Evolutionary conservation across 441 rosid species (phyloP), one percentile per base, ranked within the genome.

Genomic region (Bocquillonia castaneifolia): DNA sequence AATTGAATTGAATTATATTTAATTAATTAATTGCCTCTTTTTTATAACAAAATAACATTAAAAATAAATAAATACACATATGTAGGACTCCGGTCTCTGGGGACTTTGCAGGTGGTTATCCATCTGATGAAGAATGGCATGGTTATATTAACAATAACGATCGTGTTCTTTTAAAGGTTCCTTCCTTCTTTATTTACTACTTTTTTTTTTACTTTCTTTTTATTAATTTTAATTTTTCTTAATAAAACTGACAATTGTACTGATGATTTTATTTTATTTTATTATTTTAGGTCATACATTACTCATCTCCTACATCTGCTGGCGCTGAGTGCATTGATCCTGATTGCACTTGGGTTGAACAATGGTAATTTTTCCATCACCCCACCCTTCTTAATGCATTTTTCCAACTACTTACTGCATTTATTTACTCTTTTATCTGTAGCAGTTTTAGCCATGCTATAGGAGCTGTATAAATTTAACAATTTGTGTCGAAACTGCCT

Each of bases 81-180:
- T 69, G 36, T 72, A 93, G 98, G 84, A 83, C 92, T 70, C 99
- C 97, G 3, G 74, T 84, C 5, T 79, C 76, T 22, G 99, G 75
- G 66, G 87, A 84, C 9, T 89, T 89, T 70, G 84, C 79, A 0
- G 91, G 81, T 44, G 93, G 92, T 28, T 93, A 90, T 65, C 96
- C 99, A 1, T 88, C 99, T 23, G 97, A 94, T 73, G 99, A 91
- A 73, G 87, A 88, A 68, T 93, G 99, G 99, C 95, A 89, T 59
- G 99, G 99, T 40, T 91, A 91, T 76, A 91, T 93, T 55, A 91
- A 93, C 59, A 91, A 90, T 72, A 84, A 75, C 39, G 99, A 93
- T 50, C 79, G 99, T 60, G 97, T 94, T 20, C 99, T 94, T 71
- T 95, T 94, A 45, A 94, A 94, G 99, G 97, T 92, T 44, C 22